Base-by-base conservation (phyloP, 805 yeast genomes). In the Isabelozyma heimii region DNA sequence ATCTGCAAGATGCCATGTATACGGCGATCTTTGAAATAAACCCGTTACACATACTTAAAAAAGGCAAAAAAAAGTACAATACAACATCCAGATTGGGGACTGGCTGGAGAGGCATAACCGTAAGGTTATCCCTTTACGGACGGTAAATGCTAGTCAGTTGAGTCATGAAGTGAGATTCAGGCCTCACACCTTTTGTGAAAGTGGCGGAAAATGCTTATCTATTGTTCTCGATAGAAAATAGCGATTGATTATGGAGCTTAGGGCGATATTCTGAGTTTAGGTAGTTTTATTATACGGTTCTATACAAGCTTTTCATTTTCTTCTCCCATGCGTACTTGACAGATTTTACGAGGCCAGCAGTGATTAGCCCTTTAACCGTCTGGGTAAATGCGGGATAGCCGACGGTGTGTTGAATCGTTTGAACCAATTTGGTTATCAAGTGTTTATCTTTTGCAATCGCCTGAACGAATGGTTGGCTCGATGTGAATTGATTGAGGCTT, bases 301-400 rank as follows among this genome's bases (percentile, higher is more conserved):
- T 30, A 30, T 30, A 30, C 35, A 9, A 37, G 15, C 27, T 27
- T 15, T 41, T 35, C 8, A 41, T 35, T 37, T 66, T 69, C 67
- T 91, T 91, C 43, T 89, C 95, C 65, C 79, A 70, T 4, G 95
- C 91, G 65, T 91, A 91, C 58, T 77, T 80, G 44, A 83, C 61
- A 9, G 91, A 82, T 61, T 87, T 88, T 15, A 72, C 61, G 1
- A 87, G 44, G 0, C 99, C 99, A 1, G 98, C 97, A 3, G 96
- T 90, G 40, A 89, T 70, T 1, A 92, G 58, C 0, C 99, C 99
- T 65, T 92, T 91, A 14, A 82, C 53, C 28, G 89, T 82, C 66
- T 94, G 99, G 8, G 82, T 66, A 13, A 84, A 61, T 13, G 96
- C 88, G n/a, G 94, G 85, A 61, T 70, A 69, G 40, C 73, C 73